These are phyloP conservation scores for Jamesozyma rosinii DNA, from an alignment of 805 yeast genomes.

Conservation along the genomic window DNA sequence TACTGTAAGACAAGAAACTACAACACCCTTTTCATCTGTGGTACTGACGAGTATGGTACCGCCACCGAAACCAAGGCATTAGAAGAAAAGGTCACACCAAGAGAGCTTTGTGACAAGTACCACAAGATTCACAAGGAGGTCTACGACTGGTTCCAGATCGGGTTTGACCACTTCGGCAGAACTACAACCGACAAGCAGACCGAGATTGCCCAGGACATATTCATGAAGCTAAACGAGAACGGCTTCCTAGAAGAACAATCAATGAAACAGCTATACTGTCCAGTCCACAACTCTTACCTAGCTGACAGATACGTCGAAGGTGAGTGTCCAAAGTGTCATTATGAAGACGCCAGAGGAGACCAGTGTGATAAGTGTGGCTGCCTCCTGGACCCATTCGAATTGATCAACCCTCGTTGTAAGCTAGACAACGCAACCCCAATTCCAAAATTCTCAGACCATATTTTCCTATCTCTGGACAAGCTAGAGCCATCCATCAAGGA, in stretches of 20 bases:
- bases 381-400: slow-evolving; percentile 82
- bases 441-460: slow-evolving; percentile 72
- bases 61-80: slow-evolving; percentile 98
- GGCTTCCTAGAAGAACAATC: slow-evolving; percentile 77
- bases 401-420: slow-evolving; percentile 92
- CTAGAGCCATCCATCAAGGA: slow-evolving; percentile 63
- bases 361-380: slow-evolving; percentile 97
- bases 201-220: slow-evolving; percentile 90
- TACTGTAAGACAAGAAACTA: slow-evolving; percentile 82
- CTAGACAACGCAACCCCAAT: slow-evolving; percentile 77
- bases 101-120: slow-evolving; percentile 84
- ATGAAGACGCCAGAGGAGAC: slow-evolving; percentile 97
- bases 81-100: slow-evolving; percentile 85
- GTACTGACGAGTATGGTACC: slow-evolving; percentile 98
- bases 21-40: slow-evolving; percentile 81
- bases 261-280: slow-evolving; percentile 86
- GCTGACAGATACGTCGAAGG: slow-evolving; percentile 98
- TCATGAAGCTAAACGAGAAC: slow-evolving; percentile 63
- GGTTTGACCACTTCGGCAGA: slow-evolving; percentile 91
- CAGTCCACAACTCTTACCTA: slow-evolving; percentile 77
- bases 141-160: slow-evolving; percentile 94
- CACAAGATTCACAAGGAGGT: slow-evolving; percentile 78
- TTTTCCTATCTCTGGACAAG: slow-evolving; percentile 75
- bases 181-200: slow-evolving; percentile 90
- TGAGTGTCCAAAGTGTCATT: slow-evolving; percentile 87